Evolutionary conservation across 2,329 filamentous ascomycete genomes (phyloP).

Genomic region (Sclerotinia minor): DNA sequence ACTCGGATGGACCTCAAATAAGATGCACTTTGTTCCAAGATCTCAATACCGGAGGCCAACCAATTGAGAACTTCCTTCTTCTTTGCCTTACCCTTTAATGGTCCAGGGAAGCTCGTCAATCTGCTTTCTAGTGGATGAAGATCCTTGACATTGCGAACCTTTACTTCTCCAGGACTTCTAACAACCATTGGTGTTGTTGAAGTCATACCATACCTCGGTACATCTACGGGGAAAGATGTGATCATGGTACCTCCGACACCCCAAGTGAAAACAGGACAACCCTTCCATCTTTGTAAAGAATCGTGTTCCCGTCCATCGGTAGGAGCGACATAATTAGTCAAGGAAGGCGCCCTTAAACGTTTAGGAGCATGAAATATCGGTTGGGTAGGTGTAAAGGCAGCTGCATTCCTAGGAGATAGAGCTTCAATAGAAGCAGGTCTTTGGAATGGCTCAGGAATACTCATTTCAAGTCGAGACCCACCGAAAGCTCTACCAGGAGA

Average conservation of each 20-base stretch:
- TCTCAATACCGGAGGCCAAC: slow-evolving; percentile 74
- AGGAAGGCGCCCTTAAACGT: slow-evolving; percentile 54
- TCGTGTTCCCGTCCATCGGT: slow-evolving; percentile 70
- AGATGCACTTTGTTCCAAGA: slow-evolving; percentile 58
- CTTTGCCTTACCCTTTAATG: slow-evolving; percentile 84
- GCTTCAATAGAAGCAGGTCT: slow-evolving; percentile 53
- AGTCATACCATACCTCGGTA: slow-evolving; percentile 76
- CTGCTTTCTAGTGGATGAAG: slow-evolving; percentile 70
- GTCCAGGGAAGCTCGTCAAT: slow-evolving; percentile 82
- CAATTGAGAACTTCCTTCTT: slow-evolving; percentile 90
- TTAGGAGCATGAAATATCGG: slow-evolving; percentile 30
- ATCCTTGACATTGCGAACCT: slow-evolving; percentile 72
- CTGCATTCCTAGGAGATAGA: slow-evolving; percentile 33
- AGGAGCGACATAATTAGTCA: slow-evolving; percentile 59
- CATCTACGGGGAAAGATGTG: slow-evolving; percentile 83
- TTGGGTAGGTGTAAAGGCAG: slow-evolving; percentile 24
- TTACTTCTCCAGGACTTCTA: slow-evolving; percentile 78
- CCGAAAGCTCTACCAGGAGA: slow-evolving; percentile 58
- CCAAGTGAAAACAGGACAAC: slow-evolving; percentile 82
- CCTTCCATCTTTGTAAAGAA: slow-evolving; percentile 85
- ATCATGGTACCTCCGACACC: slow-evolving; percentile 81
- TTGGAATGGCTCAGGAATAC: slow-evolving; percentile 46
- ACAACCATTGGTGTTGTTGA: slow-evolving; percentile 75
- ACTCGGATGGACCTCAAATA: slow-evolving; percentile 49
- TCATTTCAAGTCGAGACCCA: slow-evolving; percentile 46